Base-by-base conservation (phyloP, 805 yeast species). In the Starmerella apis region DNA sequence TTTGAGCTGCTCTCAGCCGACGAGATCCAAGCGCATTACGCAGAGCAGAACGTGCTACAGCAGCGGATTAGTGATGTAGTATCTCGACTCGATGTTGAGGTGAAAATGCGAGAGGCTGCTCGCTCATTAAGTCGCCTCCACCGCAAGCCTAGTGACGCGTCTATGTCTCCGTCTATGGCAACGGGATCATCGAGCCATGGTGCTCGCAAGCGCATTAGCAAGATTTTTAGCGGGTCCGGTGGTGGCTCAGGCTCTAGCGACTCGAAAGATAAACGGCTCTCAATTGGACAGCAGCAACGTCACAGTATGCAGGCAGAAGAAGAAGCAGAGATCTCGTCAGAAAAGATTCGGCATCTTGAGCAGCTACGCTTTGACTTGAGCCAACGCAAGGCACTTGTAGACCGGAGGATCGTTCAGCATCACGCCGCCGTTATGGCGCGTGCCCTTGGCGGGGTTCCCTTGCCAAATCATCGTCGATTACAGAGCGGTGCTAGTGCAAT, bases 51-150 rank as follows among this genome's bases (percentile, higher is more conserved):
- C 10, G 45, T 37, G n/a, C 43, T 59, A 27, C 35, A 42, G 13
- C 48, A 50, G 11, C 46, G 56, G 30, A 38, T 56, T 23, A 32
- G 14, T 18, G 62, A 59, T 20, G 28, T 54, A 5, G 46, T 25
- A 22, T 50, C 43, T 32, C 59, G 58, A 43, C 43, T 59, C 16
- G 57, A 52, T 3, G 55, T 58, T 10, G 61, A 60, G 49, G 41
- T 38, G 8, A 60, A 57, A 43, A 58, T 60, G 60, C 48, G 54
- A n/a, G 59, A 60, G 46, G 63, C 63, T 1, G 63, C 63, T 11
- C 39, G 38, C 24, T 45, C 53, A 8, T 37, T 60, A 18, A 56
- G 60, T 25, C 39, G 46, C 14, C 52, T 60, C 25, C 58, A 56
- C 46, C 43, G 38, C 31, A 45, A 43, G 33, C 44, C 41, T 18